Evolutionary conservation across 2,329 filamentous ascomycete species (phyloP), one percentile per base, ranked within the genome.

Genomic region (Aspergillus candidus): DNA sequence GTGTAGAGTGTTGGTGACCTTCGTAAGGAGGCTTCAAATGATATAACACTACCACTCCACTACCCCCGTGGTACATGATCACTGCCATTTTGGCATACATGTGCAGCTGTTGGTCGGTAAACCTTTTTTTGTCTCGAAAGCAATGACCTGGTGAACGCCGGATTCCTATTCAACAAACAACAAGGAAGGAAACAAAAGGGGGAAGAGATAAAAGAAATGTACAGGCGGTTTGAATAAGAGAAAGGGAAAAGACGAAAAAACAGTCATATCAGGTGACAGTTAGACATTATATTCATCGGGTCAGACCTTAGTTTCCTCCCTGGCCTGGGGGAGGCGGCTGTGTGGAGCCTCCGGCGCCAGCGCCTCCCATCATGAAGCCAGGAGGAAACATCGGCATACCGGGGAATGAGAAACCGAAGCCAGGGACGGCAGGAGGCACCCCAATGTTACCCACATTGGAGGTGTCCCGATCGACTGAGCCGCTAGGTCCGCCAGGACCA

Each of bases 361-460:
- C 54, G 42, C 64, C 63, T 32, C 66, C 66, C 57, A 72, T 62
- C 62, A 72, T 69, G 54, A 74, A 74, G 11, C 70, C 70, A 14
- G 70, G 68, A 41, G 71, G 71, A 18, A 74, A 67, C 61, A 72
- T 69, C 33, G 70, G 69, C 68, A 73, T 73, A 13, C 69, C 68
- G 10, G 70, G 63, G 46, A 74, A 71, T 32, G 72, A 73, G 55
- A 78, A 78, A 7, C 75, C 75, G 48, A 78, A 79, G 3, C 73
- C 72, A 35, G 75, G 75, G 5, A 79, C 73, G 6, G 74, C 69
- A 11, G 75, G 75, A 3, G 76, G 71, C 3, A 77, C 75, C 7
- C 70, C 74, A 22, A 77, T 70, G 39, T 70, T 70, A 48, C 63
- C 70, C 42, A 57, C 51, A 46, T 61, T 67, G 40, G 60, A 51